Base-by-base conservation (phyloP, 2,329 filamentous ascomycete genomes). In the Sarocladium strictum region DNA sequence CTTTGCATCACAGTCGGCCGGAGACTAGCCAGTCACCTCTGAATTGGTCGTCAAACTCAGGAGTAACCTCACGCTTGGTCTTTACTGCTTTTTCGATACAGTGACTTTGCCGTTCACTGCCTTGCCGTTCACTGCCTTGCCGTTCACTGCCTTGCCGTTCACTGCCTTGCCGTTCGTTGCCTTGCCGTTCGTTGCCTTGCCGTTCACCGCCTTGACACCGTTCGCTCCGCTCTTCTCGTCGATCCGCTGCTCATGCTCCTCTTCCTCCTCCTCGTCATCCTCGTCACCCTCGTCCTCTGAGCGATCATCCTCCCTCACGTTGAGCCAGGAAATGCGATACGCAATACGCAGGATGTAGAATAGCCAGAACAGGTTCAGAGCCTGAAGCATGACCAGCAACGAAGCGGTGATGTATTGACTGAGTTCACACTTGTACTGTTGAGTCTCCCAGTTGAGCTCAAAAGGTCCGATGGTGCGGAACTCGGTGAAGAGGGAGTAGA, bases 321-420 rank as follows among this genome's bases (percentile, higher is more conserved):
- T 79, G 62, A 79, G 79, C 40, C 80, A 75, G 17, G 87, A 73
- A 61, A 89, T 87, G 56, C 87, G 79, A 63, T 85, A 89, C 47
- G 86, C 85, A 59, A 92, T 90, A 59, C 87, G 79, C 56, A 87
- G 67, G 63, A 93, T 90, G 69, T 86, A 83, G 70, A 85, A 89
- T 56, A 91, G 80, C 89, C 89, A 93, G 72, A 92, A 90, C 10
- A 92, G 68, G 67, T 93, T 93, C 53, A 93, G 77, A 1, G 83
- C 81, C 69, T 93, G 89, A 32, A 93, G 76, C 3, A 77, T 74
- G 3, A 82, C 76, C 6, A 93, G 78, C 24, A 93, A 77, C 2
- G 64, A 62, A 9, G 84, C 76, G 11, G 86, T 86, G 63, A 92
- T 90, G 67, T 75, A 74, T 66, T 90, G 85, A 26, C 81, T 77